Evolutionary conservation across 2,329 filamentous ascomycete genomes (phyloP).

Genomic region (Magnaporthiopsis incrustans): DNA sequence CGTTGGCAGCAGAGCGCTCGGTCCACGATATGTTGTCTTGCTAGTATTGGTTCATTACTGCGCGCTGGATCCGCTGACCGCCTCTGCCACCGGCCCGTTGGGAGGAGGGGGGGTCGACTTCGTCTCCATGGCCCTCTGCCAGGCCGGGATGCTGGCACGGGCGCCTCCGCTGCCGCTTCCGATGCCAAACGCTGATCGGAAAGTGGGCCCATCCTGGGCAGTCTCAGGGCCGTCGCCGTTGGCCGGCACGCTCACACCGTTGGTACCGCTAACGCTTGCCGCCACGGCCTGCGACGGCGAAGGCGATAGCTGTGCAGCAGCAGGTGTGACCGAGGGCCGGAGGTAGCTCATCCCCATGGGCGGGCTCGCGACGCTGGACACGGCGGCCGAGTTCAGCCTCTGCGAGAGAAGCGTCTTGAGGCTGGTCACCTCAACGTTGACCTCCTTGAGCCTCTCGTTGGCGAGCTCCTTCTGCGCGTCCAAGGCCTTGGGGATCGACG

Average conservation of each 20-base stretch:
- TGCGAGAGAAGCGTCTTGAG: slow-evolving; percentile 77
- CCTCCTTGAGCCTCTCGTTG: slow-evolving; percentile 73
- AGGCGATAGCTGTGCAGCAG: slow-evolving; percentile 16
- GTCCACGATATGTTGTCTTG: too few species aligned
- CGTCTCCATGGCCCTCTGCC: slow-evolving; percentile 67
- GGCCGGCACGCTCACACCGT: background rate
- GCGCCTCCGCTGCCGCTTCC: slow-evolving; percentile 35
- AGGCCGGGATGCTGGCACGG: slow-evolving; percentile 67
- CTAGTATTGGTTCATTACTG: background rate
- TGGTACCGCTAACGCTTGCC: slow-evolving; percentile 6
- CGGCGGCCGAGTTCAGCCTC: slow-evolving; percentile 41
- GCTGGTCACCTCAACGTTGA: slow-evolving; percentile 82
- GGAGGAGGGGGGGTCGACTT: slow-evolving; percentile 23
- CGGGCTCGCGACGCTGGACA: slow-evolving; percentile 24
- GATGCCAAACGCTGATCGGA: slow-evolving; percentile 35
- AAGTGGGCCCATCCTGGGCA: slow-evolving; percentile 9
- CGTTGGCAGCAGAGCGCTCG: too few species aligned
- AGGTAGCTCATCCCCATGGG: slow-evolving; percentile 20
- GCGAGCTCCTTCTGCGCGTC: slow-evolving; percentile 79
- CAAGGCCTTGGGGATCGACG: slow-evolving; percentile 80
- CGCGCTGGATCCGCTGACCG: background rate
- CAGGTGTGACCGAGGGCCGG: slow-evolving; percentile 14
- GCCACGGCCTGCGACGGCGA: slow-evolving; percentile 14
- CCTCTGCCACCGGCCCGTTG: background rate
- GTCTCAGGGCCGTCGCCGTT: background rate